phyloP scores from a whole-genome alignment of 2,329 filamentous ascomycete genomes.

The Alternaria triticimaculans region DNA sequence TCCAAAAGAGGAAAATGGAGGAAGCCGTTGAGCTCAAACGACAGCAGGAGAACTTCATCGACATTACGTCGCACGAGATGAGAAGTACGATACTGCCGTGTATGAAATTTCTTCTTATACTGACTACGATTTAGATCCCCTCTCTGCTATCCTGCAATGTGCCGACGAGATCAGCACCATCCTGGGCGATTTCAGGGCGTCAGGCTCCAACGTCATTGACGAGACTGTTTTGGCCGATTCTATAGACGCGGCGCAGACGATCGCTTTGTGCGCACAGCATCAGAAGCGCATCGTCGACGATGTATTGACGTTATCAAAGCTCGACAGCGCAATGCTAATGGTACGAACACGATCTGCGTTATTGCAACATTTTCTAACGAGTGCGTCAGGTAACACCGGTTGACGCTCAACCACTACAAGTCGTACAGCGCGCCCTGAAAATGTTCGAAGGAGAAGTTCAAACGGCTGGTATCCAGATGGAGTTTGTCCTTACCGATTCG shows the following conservation, averaged over 20 bases:
- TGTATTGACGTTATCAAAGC: conserved; percentile 59
- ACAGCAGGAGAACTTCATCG: conserved; percentile 82
- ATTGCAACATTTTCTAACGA: neutral
- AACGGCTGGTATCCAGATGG: conserved; percentile 71
- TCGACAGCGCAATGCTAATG: conserved; percentile 76
- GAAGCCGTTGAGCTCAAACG: conserved; percentile 83
- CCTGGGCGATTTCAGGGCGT: conserved; percentile 52
- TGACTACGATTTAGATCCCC: conserved; percentile 58
- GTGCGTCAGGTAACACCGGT: conserved; percentile 65
- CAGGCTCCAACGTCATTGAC: conserved; percentile 56
- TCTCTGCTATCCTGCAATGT: conserved; percentile 77
- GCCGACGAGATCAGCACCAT: conserved; percentile 73
- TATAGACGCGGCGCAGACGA: conserved; percentile 77
- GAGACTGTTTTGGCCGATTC: conserved; percentile 63
- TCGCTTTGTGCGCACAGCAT: conserved; percentile 78
- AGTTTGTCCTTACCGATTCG: conserved; percentile 68
- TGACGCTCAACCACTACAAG: conserved; percentile 69
- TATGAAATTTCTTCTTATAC: neutral
- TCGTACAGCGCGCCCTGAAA: conserved; percentile 72
- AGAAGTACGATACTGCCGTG: conserved; percentile 54
- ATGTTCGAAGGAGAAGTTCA: conserved; percentile 81
- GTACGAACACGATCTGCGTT: conserved; percentile 34
- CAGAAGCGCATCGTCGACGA: conserved; percentile 68
- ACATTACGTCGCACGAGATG: conserved; percentile 79
- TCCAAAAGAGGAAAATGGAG: conserved; percentile 77